Evolutionary conservation across 371 early-diverging fungal genomes (phyloP), one percentile per base, ranked within the genome.

Genomic region (Phascolomyces articulosus): DNA sequence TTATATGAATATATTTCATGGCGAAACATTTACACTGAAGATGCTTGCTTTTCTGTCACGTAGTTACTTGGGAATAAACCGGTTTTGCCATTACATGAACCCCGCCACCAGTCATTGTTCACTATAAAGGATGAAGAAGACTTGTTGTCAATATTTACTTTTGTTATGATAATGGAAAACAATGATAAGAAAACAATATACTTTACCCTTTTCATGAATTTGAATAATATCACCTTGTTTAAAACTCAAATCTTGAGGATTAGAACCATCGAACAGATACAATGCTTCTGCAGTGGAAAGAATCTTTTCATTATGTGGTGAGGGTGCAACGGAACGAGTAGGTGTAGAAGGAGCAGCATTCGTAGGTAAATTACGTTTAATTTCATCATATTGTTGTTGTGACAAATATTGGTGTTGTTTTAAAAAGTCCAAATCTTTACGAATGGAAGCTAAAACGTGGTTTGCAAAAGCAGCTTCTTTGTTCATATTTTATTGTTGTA

Each of bases 51-150:
- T 47, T 65, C 64, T 31, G 64, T 40, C 16, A 71, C 72, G 53
- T 77, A 71, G 24, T 64, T 71, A 40, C 67, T 64, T 7, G 77
- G 77, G 63, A 77, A 77, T n/a, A 73, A 48, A 31, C 77, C 77
- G 18, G 64, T 69, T 13, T 41, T 63, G 18, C 71, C 73, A 28
- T 69, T 62, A 16, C 73, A 24, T 1, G 58, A 64, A 18, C 77
- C 77, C 27, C 74, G 64, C 73, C 71, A 77, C 77, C 77, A 77
- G 48, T 77, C 74, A 60, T 73, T 60, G 31, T 77, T 73, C 21
- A 77, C 77, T 77, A 38, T 65, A 47, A 31, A 9, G 41, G 24
- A 16, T 23, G 13, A 26, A 20, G 6, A 38, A 13, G 13, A 38
- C 38, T 38, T 23, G 16, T 28, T 49, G 24, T 63, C 40, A 58